Evolutionary conservation across 1,284 basidiomycete genomes (phyloP), one percentile per base, ranked within the genome.

Genomic region (Cryptococcus hybrid): DNA sequence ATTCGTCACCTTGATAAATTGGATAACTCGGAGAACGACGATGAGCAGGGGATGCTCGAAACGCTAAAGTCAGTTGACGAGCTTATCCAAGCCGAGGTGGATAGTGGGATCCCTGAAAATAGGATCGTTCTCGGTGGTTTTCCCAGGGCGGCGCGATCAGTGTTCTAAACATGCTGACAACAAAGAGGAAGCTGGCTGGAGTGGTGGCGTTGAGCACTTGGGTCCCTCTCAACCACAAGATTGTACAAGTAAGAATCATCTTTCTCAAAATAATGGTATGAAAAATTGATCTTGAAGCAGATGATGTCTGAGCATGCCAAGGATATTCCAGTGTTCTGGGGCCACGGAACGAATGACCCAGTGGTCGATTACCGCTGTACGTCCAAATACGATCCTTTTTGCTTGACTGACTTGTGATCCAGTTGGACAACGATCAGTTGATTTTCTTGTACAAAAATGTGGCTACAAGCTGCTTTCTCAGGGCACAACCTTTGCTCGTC

Each of bases 131-230:
- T 95, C 35, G 91, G 90, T 38, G 92, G 93, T 1, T 96, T 79
- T 88, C 86, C 59, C 92, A 95, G 76, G 92, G 92, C 43, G 89
- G 82, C 13, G 85, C 86, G n/a, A 86, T 93, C 80, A 82, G 86
- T 5, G 80, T 92, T 38, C 77, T 92, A 52, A 85, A 85, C 3
- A 89, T 86, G 5, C 75, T 94, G 46, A 87, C 86, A 0, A 82
- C 80, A 6, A 84, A 86, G 67, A 77, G 84, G 45, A 86, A 86
- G 67, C 79, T 94, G 5, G 90, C 82, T 0, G 91, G 92, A 1
- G 72, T 92, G 47, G 84, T 83, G 2, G 81, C 84, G 3, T 79
- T 94, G 59, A 90, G 88, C 59, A 87, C 87, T 3, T 94, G 88
- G 87, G 74, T 91, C 45, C 86, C 88, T 7, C 75, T 93, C 47